Evolutionary conservation across 192 early-diverging fungal species (phyloP).

Genomic region (Kappamyces sp.): DNA sequence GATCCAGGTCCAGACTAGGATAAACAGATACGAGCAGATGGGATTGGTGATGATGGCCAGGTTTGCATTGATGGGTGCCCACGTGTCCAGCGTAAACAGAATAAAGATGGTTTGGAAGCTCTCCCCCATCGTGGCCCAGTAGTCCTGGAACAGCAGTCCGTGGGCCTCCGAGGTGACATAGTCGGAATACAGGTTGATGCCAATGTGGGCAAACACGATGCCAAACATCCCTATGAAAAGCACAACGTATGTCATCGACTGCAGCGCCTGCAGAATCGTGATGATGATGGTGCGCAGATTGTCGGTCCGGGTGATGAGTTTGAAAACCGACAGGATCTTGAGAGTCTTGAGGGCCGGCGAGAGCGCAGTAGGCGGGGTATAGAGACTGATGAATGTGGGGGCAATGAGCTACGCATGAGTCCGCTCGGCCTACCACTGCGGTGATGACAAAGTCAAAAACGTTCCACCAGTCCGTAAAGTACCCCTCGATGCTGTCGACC

Average conservation of each 20-base stretch:
- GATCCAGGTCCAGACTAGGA: constrained; percentile 39
- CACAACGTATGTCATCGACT: constrained; percentile 42
- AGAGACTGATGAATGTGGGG: no score
- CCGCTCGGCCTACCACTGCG: not conserved
- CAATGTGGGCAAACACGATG: constrained; percentile 32
- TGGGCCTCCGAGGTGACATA: constrained; percentile 21
- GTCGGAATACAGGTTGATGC: constrained; percentile 27
- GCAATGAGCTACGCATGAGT: no score
- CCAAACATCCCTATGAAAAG: constrained; percentile 31
- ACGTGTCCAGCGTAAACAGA: constrained; percentile 41
- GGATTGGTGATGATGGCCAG: constrained; percentile 23
- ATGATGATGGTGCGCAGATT: constrained; percentile 36
- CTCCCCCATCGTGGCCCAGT: constrained; percentile 28
- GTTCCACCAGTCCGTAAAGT: not conserved
- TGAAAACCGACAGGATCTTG: constrained; percentile 29
- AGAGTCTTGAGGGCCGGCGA: constrained; percentile 11
- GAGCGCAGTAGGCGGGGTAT: not conserved
- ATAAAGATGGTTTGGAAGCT: constrained; percentile 37
- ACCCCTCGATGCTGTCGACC: not conserved
- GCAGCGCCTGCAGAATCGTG: constrained; percentile 40
- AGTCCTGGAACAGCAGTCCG: constrained; percentile 26
- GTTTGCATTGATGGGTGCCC: constrained; percentile 31
- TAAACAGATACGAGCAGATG: constrained; percentile 24
- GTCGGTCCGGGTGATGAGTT: constrained; percentile 29
- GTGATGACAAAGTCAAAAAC: constrained; percentile 11